Conservation (phyloP, 176 grass and related monocot species). For the Cymbopogon citratus region DNA sequence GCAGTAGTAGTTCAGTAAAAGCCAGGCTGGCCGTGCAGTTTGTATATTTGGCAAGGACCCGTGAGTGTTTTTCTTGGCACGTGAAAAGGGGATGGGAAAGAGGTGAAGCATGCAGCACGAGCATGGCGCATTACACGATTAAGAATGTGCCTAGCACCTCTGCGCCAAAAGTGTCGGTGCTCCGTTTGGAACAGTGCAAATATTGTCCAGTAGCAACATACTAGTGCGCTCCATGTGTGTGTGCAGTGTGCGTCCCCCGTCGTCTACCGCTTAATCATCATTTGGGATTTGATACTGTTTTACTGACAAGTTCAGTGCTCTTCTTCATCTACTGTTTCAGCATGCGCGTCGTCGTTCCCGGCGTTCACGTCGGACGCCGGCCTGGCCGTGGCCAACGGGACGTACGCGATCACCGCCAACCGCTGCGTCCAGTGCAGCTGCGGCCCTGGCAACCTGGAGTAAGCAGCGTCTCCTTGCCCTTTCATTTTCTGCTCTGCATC, state of each 20-base stretch:
- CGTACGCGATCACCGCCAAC: conserved; percentile 65
- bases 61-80: background rate
- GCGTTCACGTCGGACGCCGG: conserved; percentile 54
- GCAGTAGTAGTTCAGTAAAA: background rate
- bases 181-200: conserved; percentile 1
- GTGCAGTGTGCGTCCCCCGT: too few relatives aligned
- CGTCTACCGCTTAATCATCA: background rate
- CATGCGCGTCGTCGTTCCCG: conserved; percentile 60
- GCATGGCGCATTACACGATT: background rate
- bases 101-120: background rate
- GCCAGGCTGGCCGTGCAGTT: background rate
- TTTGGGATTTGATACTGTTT: background rate
- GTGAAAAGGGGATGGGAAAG: background rate
- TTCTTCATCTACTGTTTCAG: conserved; percentile 8
- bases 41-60: conserved; percentile 5
- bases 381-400: conserved; percentile 68
- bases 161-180: background rate
- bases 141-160: background rate
- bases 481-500: background rate
- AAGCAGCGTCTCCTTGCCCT: background rate
- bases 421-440: conserved; percentile 92
- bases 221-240: conserved; percentile 14
- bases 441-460: conserved; percentile 74
- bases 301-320: background rate
- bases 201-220: background rate